Conservation (phyloP, 371 early-diverging fungal genomes). For the Haplosporangium sp. region DNA sequence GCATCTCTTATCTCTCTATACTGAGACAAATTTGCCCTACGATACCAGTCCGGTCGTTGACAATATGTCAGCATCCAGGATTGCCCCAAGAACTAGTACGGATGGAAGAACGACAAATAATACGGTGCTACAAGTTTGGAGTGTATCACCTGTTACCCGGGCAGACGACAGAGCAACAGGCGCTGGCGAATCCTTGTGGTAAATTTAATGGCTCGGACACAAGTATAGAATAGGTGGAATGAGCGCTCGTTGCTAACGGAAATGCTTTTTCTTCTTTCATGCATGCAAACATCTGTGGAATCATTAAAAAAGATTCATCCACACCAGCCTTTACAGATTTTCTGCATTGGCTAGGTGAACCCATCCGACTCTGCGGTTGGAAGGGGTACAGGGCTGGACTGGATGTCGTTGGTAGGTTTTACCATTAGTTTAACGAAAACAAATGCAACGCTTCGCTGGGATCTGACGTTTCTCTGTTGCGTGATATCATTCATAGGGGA, state of each 20-base stretch:
- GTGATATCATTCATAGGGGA: conserved; percentile 18
- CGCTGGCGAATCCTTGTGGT: conserved; percentile 37
- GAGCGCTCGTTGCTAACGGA: too few species aligned
- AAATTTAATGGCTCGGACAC: too few species aligned
- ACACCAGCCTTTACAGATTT: conserved; percentile 48
- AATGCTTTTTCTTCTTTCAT: conserved; percentile 4
- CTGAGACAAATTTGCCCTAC: conserved; percentile 28
- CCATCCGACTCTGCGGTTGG: conserved; percentile 45
- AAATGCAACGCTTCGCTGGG: not conserved
- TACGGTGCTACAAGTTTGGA: conserved; percentile 49
- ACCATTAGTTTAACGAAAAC: not conserved
- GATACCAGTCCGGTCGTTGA: conserved; percentile 22
- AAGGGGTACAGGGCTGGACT: conserved; percentile 52
- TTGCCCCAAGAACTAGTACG: conserved; percentile 24
- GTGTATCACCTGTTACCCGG: conserved; percentile 40
- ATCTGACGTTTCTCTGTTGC: not conserved
- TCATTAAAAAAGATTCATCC: conserved; percentile 34
- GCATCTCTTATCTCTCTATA: conserved; percentile 16
- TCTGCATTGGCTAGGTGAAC: conserved; percentile 48
- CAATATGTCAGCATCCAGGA: conserved; percentile 26
- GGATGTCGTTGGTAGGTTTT: conserved; percentile 49
- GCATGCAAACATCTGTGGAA: not conserved
- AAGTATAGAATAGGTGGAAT: not conserved
- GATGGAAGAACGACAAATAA: conserved; percentile 51
- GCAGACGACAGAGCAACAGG: conserved; percentile 41